These are phyloP conservation scores for Pigoraptor vietnamica DNA, from an alignment of 78 protist genomes.

Conservation along the genomic window DNA sequence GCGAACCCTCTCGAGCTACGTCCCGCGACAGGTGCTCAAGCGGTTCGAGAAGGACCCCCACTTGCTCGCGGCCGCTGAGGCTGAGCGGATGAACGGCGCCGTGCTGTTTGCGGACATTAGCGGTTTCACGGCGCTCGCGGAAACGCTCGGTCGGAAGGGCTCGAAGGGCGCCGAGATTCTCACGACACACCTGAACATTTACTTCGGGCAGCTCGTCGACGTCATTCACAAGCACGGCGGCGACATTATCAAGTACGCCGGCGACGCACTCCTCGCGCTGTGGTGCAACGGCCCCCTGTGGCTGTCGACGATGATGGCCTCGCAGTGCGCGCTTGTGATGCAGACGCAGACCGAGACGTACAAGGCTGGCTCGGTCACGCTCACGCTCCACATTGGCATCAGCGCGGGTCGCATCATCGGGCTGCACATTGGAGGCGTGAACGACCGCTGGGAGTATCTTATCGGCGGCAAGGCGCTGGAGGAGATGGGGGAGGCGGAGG, in stretches of 20 bases:
- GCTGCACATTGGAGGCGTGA: constrained; percentile 64
- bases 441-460: constrained; percentile 54
- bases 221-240: constrained; percentile 53
- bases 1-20: neutral
- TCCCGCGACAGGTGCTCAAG: neutral
- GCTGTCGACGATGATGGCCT: constrained; percentile 38
- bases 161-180: neutral
- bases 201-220: constrained; percentile 49
- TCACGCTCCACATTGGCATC: constrained; percentile 71
- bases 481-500: constrained; percentile 54
- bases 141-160: neutral
- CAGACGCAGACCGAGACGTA: constrained; percentile 46
- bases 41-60: neutral
- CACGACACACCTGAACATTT: constrained; percentile 40
- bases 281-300: constrained; percentile 39
- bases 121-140: neutral
- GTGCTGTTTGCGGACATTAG: neutral
- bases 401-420: constrained; percentile 58
- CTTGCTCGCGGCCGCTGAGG: neutral
- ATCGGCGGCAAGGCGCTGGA: constrained; percentile 59
- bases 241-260: constrained; percentile 74
- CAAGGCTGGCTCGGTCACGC: constrained; percentile 47
- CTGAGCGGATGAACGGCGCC: neutral
- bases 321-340: constrained; percentile 55
- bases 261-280: constrained; percentile 68